Conservation (phyloP, 345 rosid species). For the Odontarrhena argentea region DNA sequence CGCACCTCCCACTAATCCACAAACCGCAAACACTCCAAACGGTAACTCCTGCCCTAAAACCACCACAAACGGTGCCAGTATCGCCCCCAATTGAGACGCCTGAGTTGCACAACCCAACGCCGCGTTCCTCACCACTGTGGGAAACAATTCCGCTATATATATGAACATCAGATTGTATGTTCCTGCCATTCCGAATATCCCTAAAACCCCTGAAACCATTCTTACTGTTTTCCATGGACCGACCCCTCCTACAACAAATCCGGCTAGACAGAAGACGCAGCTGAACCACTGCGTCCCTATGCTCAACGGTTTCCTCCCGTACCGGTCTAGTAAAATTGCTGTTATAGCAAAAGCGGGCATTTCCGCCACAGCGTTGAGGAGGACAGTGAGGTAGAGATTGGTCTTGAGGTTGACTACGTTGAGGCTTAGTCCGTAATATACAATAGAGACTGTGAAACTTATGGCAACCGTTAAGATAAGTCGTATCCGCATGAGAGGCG, state of each 20-base stretch:
- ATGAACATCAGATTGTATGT: conserved; percentile 84
- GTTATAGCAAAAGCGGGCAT: conserved; percentile 85
- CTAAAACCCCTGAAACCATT: conserved; percentile 72
- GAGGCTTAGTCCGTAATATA: conserved; percentile 90
- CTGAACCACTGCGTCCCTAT: conserved; percentile 84
- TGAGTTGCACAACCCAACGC: conserved; percentile 88
- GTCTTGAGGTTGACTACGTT: conserved; percentile 89
- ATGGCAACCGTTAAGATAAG: conserved; percentile 56
- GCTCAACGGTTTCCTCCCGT: conserved; percentile 81
- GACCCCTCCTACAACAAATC: conserved; percentile 42
- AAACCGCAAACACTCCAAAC: conserved; percentile 65
- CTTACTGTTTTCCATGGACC: conserved; percentile 70
- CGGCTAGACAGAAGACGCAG: conserved; percentile 66
- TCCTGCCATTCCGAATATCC: conserved; percentile 88
- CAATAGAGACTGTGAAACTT: conserved; percentile 70
- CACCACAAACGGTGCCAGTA: conserved; percentile 84
- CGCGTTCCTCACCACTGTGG: conserved; percentile 88
- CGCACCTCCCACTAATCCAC: conserved; percentile 68
- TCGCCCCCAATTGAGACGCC: conserved; percentile 86
- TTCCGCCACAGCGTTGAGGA: conserved; percentile 77
- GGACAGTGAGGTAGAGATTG: conserved; percentile 72
- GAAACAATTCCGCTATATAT: conserved; percentile 83
- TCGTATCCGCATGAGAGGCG: conserved; percentile 66
- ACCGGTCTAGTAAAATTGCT: conserved; percentile 62
- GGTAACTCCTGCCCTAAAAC: conserved; percentile 71